Evolutionary conservation across 2,329 filamentous ascomycete species (phyloP).

Genomic region (Stagonosporopsis vannaccii): DNA sequence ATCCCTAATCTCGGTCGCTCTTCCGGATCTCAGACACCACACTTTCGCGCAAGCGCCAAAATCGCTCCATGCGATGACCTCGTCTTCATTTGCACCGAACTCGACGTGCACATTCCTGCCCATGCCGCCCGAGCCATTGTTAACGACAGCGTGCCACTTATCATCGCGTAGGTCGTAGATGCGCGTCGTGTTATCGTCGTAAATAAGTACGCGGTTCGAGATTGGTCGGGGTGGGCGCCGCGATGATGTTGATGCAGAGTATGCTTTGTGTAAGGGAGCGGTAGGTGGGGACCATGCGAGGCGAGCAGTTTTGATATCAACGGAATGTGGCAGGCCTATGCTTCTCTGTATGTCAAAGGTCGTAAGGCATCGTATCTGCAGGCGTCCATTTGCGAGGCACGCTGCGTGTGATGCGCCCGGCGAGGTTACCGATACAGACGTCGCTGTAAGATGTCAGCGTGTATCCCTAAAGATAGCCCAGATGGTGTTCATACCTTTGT

Average conservation of each 20-base stretch:
- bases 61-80: slow-evolving; percentile 54
- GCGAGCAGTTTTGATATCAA: slow-evolving; percentile 38
- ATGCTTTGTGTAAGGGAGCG: slow-evolving; percentile 4
- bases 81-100: slow-evolving; percentile 52
- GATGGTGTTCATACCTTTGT: slow-evolving; percentile 33
- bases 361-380: slow-evolving; percentile 50
- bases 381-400: slow-evolving; percentile 46
- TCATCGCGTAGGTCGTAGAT: slow-evolving; percentile 54
- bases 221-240: slow-evolving; percentile 22
- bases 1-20: slow-evolving; percentile 57
- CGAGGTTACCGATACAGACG: slow-evolving; percentile 47
- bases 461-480: background rate
- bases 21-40: slow-evolving; percentile 55
- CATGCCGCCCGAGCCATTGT: slow-evolving; percentile 58
- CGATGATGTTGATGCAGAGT: slow-evolving; percentile 29
- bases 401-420: slow-evolving; percentile 51
- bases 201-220: slow-evolving; percentile 51
- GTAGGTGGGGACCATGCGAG: slow-evolving; percentile 50
- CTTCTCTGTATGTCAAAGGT: slow-evolving; percentile 48
- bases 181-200: slow-evolving; percentile 49
- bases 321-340: slow-evolving; percentile 43
- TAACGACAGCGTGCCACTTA: slow-evolving; percentile 53
- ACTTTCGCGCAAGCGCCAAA: slow-evolving; percentile 52
- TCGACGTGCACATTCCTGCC: slow-evolving; percentile 56
- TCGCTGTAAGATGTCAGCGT: slow-evolving; percentile 32